Conservation (phyloP, 441 rosid genomes). For the Erysimum cheiri region DNA sequence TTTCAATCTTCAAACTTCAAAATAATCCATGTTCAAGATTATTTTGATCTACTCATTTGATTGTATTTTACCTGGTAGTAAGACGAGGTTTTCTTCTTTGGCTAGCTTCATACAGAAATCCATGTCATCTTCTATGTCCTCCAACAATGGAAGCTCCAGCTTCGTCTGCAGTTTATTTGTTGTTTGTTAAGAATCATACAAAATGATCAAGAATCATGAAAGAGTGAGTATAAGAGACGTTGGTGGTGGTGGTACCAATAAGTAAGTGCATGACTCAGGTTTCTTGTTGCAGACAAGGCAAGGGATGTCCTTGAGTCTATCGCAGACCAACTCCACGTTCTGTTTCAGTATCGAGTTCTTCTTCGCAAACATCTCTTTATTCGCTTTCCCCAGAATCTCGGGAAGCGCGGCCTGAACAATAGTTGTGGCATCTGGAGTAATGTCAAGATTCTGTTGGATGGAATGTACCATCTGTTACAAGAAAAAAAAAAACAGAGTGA, state of each 20-base stretch:
- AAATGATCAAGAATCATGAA: conserved; percentile 1
- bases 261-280: conserved; percentile 57
- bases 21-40: neutral
- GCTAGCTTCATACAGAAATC: conserved; percentile 71
- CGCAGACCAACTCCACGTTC: conserved; percentile 46
- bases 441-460: conserved; percentile 41
- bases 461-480: conserved; percentile 52
- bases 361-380: conserved; percentile 50
- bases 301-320: conserved; percentile 53
- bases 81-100: conserved; percentile 57
- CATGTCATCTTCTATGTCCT: conserved; percentile 62
- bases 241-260: conserved; percentile 36
- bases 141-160: conserved; percentile 47
- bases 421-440: conserved; percentile 35
- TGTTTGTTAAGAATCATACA: neutral
- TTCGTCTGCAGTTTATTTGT: conserved; percentile 46
- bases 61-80: conserved; percentile 55
- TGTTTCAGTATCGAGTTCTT: conserved; percentile 45
- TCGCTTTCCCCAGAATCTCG: conserved; percentile 43
- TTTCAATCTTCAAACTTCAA: neutral
- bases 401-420: conserved; percentile 42
- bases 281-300: conserved; percentile 53
- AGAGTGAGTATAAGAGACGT: neutral
- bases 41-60: neutral
- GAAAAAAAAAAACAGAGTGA: conserved; percentile 37